These are phyloP conservation scores for Pogostemon cablin DNA, from an alignment of 257 asterid species.

Conservation along the genomic window DNA sequence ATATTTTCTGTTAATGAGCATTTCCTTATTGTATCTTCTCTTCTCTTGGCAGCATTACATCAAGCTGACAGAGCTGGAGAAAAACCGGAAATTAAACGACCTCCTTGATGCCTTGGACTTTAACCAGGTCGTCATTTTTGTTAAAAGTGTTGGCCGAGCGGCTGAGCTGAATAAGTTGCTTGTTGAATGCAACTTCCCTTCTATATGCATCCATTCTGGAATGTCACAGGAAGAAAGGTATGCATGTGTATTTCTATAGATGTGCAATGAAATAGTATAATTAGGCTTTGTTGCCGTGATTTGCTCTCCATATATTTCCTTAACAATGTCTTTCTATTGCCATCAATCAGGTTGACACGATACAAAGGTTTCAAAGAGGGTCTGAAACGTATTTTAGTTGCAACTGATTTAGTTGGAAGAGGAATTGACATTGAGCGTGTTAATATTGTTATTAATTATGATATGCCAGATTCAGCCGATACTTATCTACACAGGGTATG, in stretches of 20 bases:
- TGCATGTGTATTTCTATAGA: slow-evolving; percentile 2
- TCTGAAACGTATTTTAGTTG: slow-evolving; percentile 74
- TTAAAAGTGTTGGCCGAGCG: slow-evolving; percentile 68
- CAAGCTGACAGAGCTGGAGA: slow-evolving; percentile 77
- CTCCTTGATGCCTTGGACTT: slow-evolving; percentile 86
- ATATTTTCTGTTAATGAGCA: not conserved
- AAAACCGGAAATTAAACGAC: slow-evolving; percentile 80
- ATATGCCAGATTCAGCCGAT: slow-evolving; percentile 91
- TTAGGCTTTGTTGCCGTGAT: not conserved
- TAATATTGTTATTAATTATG: slow-evolving; percentile 78
- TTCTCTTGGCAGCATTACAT: slow-evolving; percentile 64
- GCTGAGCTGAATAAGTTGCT: slow-evolving; percentile 80
- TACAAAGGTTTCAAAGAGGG: slow-evolving; percentile 88
- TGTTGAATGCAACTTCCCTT: slow-evolving; percentile 79
- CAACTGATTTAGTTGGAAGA: slow-evolving; percentile 84
- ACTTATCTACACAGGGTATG: slow-evolving; percentile 78
- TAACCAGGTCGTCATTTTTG: slow-evolving; percentile 82
- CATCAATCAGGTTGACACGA: slow-evolving; percentile 60
- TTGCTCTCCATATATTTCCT: slow-evolving; percentile 1
- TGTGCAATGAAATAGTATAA: not conserved
- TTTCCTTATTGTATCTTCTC: not conserved
- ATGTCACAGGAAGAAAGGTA: slow-evolving; percentile 89
- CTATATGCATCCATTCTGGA: slow-evolving; percentile 92
- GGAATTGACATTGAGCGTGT: slow-evolving; percentile 89
- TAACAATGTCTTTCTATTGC: slow-evolving; percentile 17